Percentiles rank a stretch among this genome's conserved stretches.
These are phyloP conservation scores for Aureobasidium namibiae DNA, from an alignment of 2,329 filamentous ascomycete genomes.

Conservation along the genomic window DNA sequence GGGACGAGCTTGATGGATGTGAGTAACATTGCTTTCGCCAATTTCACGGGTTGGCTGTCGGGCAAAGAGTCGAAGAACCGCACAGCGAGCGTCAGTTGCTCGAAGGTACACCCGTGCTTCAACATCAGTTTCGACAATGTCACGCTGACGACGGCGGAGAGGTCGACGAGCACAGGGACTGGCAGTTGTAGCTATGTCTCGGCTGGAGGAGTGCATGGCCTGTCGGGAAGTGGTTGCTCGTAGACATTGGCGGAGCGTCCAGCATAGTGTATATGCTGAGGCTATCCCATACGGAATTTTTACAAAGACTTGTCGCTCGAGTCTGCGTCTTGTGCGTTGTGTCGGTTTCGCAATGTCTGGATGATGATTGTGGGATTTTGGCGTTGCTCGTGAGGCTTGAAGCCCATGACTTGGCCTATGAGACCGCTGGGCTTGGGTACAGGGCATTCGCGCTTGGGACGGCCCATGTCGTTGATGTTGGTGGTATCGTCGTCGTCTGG, in stretches of 20 bases:
- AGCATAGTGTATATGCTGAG: neutral
- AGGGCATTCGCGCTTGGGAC: constrained; percentile 65
- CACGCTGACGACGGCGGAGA: constrained; percentile 25
- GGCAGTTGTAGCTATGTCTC: constrained; percentile 32
- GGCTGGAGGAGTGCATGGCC: constrained; percentile 27
- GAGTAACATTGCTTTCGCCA: constrained; percentile 41
- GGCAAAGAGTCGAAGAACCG: constrained; percentile 21
- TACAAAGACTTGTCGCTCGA: neutral
- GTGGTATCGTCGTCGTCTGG: constrained; percentile 7
- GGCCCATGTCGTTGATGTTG: constrained; percentile 12
- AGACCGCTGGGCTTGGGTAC: constrained; percentile 82
- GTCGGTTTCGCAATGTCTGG: neutral
- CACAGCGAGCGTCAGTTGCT: constrained; percentile 40
- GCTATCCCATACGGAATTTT: neutral
- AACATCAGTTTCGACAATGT: constrained; percentile 41
- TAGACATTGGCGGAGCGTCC: neutral
- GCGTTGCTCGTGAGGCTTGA: constrained; percentile 29
- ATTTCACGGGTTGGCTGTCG: constrained; percentile 44
- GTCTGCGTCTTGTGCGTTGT: neutral
- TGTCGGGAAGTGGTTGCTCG: constrained; percentile 10
- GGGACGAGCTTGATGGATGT: constrained; percentile 46
- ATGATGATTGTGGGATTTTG: neutral
- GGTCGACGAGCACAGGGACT: constrained; percentile 25
- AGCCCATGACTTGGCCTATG: constrained; percentile 66
- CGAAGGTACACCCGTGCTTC: constrained; percentile 41